Evolutionary conservation across 148 eudicot genomes (phyloP).

Genomic region (Camellia sinensis): DNA sequence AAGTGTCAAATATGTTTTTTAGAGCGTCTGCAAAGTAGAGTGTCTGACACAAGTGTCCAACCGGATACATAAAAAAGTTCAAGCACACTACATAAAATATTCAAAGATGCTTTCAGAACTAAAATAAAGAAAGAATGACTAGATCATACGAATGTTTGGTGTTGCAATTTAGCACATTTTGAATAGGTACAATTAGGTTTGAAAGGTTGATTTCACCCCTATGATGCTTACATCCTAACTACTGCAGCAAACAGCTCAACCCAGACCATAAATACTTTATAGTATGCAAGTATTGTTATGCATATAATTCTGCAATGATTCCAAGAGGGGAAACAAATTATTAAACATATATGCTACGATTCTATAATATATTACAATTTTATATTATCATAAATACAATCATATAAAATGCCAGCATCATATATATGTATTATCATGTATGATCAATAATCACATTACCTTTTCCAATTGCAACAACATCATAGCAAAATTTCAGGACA

Average conservation of each 20-base stretch:
- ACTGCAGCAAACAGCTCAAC: conserved; percentile 2
- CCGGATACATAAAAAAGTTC: neutral
- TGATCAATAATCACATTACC: neutral
- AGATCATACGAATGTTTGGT: neutral
- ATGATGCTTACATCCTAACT: conserved; percentile 9
- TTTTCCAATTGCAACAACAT: neutral
- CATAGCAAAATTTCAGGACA: neutral
- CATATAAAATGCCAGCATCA: neutral
- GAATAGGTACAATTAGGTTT: neutral
- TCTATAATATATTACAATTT: neutral
- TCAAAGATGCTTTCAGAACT: neutral
- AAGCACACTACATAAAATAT: neutral
- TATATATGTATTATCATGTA: neutral
- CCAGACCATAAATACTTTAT: conserved; percentile 12
- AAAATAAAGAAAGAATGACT: neutral
- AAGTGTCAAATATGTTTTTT: too few relatives aligned
- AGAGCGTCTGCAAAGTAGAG: too few relatives aligned
- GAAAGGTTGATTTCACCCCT: neutral
- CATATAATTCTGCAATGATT: neutral
- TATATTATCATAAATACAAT: too few relatives aligned
- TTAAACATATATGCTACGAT: neutral
- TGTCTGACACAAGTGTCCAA: too few relatives aligned
- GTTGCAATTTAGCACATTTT: neutral
- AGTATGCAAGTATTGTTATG: neutral
- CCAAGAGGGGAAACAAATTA: neutral